Evolutionary conservation across 1,139 yeast species (phyloP).

Genomic region (Suhomyces chickasaworum): DNA sequence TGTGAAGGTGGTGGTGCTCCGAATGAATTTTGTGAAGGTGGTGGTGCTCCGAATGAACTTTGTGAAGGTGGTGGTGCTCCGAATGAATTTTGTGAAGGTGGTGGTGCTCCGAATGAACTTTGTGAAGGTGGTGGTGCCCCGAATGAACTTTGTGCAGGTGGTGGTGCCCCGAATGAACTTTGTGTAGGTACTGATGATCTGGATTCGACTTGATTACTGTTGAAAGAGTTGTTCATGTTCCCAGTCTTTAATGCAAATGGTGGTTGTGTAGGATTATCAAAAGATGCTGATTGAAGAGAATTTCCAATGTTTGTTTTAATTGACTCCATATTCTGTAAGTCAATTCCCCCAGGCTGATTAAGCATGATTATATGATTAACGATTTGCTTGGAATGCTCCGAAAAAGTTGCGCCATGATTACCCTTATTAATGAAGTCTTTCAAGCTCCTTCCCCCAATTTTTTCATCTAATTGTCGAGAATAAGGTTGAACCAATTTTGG

Average conservation of each 20-base stretch:
- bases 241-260: background rate
- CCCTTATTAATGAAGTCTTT: constrained; percentile 44
- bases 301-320: background rate
- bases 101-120: background rate
- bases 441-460: constrained; percentile 38
- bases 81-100: background rate
- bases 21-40: background rate
- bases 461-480: constrained; percentile 53
- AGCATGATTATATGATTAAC: background rate
- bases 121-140: background rate
- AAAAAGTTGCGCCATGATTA: constrained; percentile 21
- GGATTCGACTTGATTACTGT: background rate
- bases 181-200: background rate
- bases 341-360: background rate
- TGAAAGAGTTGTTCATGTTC: background rate
- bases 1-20: background rate
- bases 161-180: background rate
- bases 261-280: background rate
- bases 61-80: background rate
- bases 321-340: background rate
- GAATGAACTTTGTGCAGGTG: too few relatives aligned
- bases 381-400: background rate
- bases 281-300: background rate
- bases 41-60: background rate
- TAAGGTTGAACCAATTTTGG: constrained; percentile 59